Base-by-base conservation (phyloP, 2,329 filamentous ascomycete species). In the Cercospora sp. region DNA sequence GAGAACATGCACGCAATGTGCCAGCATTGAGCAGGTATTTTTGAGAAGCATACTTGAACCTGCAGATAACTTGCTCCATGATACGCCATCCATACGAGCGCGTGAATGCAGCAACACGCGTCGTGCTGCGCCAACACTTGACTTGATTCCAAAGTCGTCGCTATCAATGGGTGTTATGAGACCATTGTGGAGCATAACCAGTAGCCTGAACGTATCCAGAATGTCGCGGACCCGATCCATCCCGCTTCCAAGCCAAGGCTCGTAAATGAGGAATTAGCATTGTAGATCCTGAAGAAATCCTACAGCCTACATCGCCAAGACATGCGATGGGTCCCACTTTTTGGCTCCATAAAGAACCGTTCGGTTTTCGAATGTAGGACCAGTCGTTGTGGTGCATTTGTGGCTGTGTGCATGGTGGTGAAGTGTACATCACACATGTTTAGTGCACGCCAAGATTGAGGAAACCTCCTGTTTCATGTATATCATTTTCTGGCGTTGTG, bases 291-390 rank as follows among this genome's bases (percentile, higher is more conserved):
- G 30, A 30, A 61, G 16, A 57, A 64, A 34, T 55, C 61, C 45
- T 55, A 53, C 24, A 57, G 40, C 32, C 34, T 37, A 58, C 51
- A 58, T 58, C 51, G 45, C 62, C 49, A 58, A 65, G 62, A 51
- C 37, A 58, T 55, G 18, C 18, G 10, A 49, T 18, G 18, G 21
- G 49, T 16, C 40, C 62, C 49, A 45, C 8, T 16, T 16, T 60
- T 34, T n/a, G n/a, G n/a, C 34, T 26, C 28, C 30, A 60, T 18
- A 21, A 37, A 18, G 32, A 40, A 30, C 45, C 45, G 45, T 26
- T 13, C 45, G 21, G 18, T 21, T 21, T 12, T 21, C 34, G 34
- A 37, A 1, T 13, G 9, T 12, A 34, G 9, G 10, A 34, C 32
- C 12, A 34, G 32, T 12, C 12, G 32, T 12, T 34, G 32, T 34